Percentiles rank a stretch among this genome's conserved stretches.
Evolutionary conservation across 805 yeast species (phyloP).

Genomic region (Kazachstania psychrophila): DNA sequence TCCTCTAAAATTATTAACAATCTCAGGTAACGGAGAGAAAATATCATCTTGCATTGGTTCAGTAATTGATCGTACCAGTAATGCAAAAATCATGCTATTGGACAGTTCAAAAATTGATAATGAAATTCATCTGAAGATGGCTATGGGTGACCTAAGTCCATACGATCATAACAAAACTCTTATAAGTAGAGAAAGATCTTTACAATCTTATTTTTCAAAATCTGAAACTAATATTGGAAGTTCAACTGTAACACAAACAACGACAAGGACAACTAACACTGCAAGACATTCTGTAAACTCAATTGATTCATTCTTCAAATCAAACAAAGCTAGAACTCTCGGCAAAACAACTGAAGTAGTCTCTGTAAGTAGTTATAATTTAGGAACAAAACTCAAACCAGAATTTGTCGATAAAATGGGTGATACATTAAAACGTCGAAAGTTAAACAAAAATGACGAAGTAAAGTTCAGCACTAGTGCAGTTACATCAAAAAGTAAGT

Average conservation of each 20-base stretch:
- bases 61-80: conserved; percentile 18
- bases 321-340: conserved; percentile 2
- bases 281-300: conserved; percentile 3
- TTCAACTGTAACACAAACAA: too few relatives aligned
- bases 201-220: conserved; percentile 22
- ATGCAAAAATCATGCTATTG: conserved; percentile 17
- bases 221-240: conserved; percentile 10
- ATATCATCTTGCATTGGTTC: conserved; percentile 25
- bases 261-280: neutral
- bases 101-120: conserved; percentile 32
- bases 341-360: neutral
- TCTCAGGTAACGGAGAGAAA: conserved; percentile 5
- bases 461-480: too few relatives aligned
- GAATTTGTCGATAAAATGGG: conserved; percentile 12
- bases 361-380: conserved; percentile 1
- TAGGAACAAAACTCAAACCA: neutral
- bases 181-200: conserved; percentile 25
- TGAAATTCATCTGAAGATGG: conserved; percentile 45
- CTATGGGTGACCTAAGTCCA: conserved; percentile 64
- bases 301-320: conserved; percentile 18
- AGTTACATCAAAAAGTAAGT: conserved; percentile 8
- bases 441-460: conserved; percentile 8
- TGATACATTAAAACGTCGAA: conserved; percentile 18
- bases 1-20: conserved; percentile 31
- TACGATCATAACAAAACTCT: conserved; percentile 30